phyloP scores from a whole-genome alignment of 1,284 basidiomycete genomes.

The Trichosporon ovoides region DNA sequence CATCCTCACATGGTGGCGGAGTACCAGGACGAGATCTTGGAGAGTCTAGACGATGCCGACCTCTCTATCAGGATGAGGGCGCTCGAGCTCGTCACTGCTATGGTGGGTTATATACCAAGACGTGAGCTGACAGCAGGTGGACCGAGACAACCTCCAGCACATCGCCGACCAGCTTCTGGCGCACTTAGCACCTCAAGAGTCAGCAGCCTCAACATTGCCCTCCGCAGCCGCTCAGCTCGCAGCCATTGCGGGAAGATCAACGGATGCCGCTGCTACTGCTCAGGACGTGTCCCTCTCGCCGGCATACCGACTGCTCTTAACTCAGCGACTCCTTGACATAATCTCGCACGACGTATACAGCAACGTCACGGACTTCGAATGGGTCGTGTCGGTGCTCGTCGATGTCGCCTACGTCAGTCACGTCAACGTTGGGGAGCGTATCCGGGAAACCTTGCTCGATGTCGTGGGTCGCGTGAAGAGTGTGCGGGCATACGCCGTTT shows the following conservation, averaged over 20 bases:
- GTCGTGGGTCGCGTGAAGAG: conserved; percentile 74
- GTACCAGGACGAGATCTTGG: conserved; percentile 85
- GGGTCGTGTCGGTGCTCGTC: conserved; percentile 90
- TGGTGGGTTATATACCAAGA: conserved; percentile 58
- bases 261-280: conserved; percentile 33
- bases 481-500: conserved; percentile 70
- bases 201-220: conserved; percentile 34
- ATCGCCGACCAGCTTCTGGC: conserved; percentile 82
- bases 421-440: conserved; percentile 66
- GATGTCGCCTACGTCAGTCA: conserved; percentile 80
- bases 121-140: conserved; percentile 56
- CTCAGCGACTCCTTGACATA: conserved; percentile 73
- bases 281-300: conserved; percentile 53
- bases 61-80: conserved; percentile 93
- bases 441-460: conserved; percentile 80
- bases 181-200: conserved; percentile 62
- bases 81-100: conserved; percentile 84
- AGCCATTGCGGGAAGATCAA: conserved; percentile 12
- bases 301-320: conserved; percentile 75
- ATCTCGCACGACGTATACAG: conserved; percentile 77
- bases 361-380: conserved; percentile 87
- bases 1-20: conserved; percentile 86
- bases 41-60: conserved; percentile 87
- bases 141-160: conserved; percentile 73
- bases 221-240: conserved; percentile 24